Evolutionary conservation across 2,329 filamentous ascomycete species (phyloP), one percentile per base, ranked within the genome.

Genomic region (Talaromyces sp.): DNA sequence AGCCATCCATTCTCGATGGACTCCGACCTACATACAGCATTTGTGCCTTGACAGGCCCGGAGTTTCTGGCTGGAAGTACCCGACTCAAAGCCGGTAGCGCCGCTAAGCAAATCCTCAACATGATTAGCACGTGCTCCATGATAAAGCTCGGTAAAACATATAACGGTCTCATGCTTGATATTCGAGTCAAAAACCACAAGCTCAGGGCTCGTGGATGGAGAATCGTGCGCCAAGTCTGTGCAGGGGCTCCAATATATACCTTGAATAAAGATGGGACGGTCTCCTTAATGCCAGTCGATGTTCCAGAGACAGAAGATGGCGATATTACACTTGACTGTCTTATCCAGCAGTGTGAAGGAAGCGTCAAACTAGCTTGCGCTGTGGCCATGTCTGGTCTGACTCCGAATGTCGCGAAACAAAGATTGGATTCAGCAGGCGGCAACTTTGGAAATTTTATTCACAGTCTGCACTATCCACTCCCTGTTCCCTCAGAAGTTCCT

Each of bases 71-170:
- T n/a, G 51, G 51, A 28, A 53, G 51, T 19, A 53, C 51, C 1
- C 13, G 51, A 25, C 51, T 53, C 37, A 53, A 53, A 53, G 51
- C 51, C 22, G 51, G 51, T 2, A 53, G 21, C 25, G 51, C 51
- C 5, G 25, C 51, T 11, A 53, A 53, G 22, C 51, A 53, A 33
- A 53, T 53, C 13, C 19, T 53, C 19, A 53, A 53, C 17, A 53
- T 53, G 51, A 53, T 53, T 17, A 31, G 21, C n/a, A 53, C 51
- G 1, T 28, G 36, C 10, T n/a, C 51, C 15, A 28, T 31, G 37
- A 41, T 53, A 22, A 25, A 19, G 17, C 13, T 41, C 2, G 22
- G 15, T 31, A 41, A 41, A 13, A 40, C 36, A 2, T 53, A 51
- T 21, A 50, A 19, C 10, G 31, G 46, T 50, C 46, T 50, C 11